phyloP scores from a whole-genome alignment of 2,329 filamentous ascomycete species.

The Ilyonectria robusta region DNA sequence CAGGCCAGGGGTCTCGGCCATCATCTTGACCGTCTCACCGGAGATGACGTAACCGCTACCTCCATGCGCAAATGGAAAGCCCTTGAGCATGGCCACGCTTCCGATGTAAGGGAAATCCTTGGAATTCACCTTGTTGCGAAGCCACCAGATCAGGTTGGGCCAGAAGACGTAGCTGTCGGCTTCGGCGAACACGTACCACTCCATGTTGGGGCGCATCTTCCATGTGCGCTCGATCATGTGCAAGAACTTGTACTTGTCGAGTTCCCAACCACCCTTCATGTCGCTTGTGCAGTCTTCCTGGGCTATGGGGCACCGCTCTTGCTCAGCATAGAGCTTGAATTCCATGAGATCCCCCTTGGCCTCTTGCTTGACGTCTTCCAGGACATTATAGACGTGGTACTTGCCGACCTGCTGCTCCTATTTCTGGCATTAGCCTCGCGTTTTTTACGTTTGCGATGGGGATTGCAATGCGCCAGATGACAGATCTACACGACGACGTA shows the following conservation, averaged over 20 bases:
- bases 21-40: constrained; percentile 64
- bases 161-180: constrained; percentile 72
- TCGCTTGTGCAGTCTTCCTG: constrained; percentile 59
- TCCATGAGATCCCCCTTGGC: constrained; percentile 56
- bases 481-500: neutral
- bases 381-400: constrained; percentile 59
- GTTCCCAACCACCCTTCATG: constrained; percentile 61
- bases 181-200: constrained; percentile 74
- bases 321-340: constrained; percentile 62
- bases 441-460: neutral
- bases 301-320: constrained; percentile 62
- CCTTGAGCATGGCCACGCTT: constrained; percentile 62
- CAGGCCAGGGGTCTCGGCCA: constrained; percentile 61
- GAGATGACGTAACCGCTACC: constrained; percentile 72
- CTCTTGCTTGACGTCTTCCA: constrained; percentile 55
- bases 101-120: constrained; percentile 65
- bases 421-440: constrained; percentile 24
- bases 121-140: constrained; percentile 60
- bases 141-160: constrained; percentile 66
- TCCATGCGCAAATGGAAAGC: constrained; percentile 67
- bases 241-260: constrained; percentile 75
- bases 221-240: constrained; percentile 71
- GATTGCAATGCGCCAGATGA: neutral
- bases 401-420: constrained; percentile 66
- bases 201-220: constrained; percentile 64